phyloP scores from a whole-genome alignment of 2,329 filamentous ascomycete genomes.

The Hypoxylon rubiginosum region DNA sequence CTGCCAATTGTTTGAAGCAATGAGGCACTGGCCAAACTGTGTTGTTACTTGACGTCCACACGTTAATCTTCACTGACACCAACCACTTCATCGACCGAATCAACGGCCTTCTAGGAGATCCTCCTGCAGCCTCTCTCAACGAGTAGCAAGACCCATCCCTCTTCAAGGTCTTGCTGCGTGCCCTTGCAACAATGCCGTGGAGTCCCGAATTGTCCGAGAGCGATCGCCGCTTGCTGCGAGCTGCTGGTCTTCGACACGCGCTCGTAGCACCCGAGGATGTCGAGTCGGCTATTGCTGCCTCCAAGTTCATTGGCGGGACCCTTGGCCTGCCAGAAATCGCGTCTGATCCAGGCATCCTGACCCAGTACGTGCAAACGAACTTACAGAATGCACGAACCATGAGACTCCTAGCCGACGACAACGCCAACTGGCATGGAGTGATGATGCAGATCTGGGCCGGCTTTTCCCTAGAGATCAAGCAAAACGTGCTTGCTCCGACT shows the following conservation, averaged over 20 bases:
- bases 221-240: not conserved
- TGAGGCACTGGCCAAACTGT: not conserved
- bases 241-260: not conserved
- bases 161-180: not conserved
- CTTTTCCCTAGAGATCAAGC: not conserved
- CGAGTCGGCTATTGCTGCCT: not conserved
- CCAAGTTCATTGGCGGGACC: not conserved
- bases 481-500: not conserved
- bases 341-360: not conserved
- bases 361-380: not conserved
- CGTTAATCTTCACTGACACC: not conserved
- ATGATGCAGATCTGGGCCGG: not conserved
- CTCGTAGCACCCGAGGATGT: not conserved
- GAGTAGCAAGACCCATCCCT: not conserved
- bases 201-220: not conserved
- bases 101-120: not conserved
- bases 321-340: not conserved
- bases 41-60: not conserved
- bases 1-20: no score
- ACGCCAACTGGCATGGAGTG: constrained; percentile 1
- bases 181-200: not conserved
- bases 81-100: not conserved
- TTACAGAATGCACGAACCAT: not conserved
- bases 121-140: not conserved
- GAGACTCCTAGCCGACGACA: not conserved